phyloP scores from a whole-genome alignment of 805 yeast genomes.

The Yarrowia phangngaensis region DNA sequence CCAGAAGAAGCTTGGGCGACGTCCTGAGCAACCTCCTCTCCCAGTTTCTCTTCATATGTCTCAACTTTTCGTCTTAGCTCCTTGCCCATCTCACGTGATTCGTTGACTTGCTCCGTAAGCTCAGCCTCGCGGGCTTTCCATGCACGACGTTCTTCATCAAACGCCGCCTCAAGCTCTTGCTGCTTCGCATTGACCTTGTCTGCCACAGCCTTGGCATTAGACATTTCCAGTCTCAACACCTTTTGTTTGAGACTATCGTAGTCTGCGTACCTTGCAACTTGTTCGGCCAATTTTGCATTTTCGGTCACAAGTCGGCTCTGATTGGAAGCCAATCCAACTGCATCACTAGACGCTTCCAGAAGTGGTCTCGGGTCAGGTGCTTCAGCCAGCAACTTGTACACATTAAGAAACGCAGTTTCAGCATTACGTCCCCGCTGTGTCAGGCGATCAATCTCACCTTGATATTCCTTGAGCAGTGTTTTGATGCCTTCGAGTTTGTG shows the following conservation, averaged over 20 bases:
- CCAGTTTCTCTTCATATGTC: slow-evolving; percentile 54
- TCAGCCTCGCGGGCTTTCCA: slow-evolving; percentile 61
- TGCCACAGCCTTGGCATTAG: slow-evolving; percentile 52
- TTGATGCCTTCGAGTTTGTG: slow-evolving; percentile 64
- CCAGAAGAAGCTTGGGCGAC: not conserved
- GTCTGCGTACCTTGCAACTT: slow-evolving; percentile 64
- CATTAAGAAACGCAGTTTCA: slow-evolving; percentile 67
- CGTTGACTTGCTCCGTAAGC: slow-evolving; percentile 49
- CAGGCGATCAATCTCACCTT: slow-evolving; percentile 78
- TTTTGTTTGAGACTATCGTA: slow-evolving; percentile 70
- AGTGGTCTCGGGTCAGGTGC: slow-evolving; percentile 91
- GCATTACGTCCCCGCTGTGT: slow-evolving; percentile 72
- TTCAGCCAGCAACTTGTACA: slow-evolving; percentile 74
- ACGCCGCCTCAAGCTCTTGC: slow-evolving; percentile 59
- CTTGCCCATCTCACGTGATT: slow-evolving; percentile 53
- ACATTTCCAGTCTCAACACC: slow-evolving; percentile 57
- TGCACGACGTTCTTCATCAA: slow-evolving; percentile 69
- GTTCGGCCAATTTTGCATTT: slow-evolving; percentile 46
- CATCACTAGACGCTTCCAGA: slow-evolving; percentile 63
- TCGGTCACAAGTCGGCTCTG: slow-evolving; percentile 51
- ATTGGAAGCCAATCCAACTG: slow-evolving; percentile 55
- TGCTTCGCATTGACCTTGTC: slow-evolving; percentile 64
- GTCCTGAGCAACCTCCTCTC: slow-evolving; percentile 15
- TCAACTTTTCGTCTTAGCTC: slow-evolving; percentile 64
- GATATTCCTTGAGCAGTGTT: slow-evolving; percentile 69